A percentile compares a stretch with the other conserved stretches of the same genome.
Evolutionary conservation across 371 early-diverging fungal species (phyloP).

Genomic region (Saksenaea oblongispora): DNA sequence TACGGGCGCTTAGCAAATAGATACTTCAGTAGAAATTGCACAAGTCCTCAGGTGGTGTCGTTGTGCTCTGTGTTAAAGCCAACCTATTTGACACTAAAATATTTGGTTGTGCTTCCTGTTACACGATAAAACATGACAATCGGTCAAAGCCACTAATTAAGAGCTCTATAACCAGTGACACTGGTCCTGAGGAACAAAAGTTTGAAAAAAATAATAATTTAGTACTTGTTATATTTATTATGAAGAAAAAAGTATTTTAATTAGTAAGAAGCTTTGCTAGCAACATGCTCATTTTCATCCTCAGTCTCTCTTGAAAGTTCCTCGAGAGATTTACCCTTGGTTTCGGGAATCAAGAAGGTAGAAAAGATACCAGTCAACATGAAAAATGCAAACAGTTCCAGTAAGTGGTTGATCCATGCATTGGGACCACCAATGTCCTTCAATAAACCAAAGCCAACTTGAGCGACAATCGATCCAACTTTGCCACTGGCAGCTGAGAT

Average conservation of each 20-base stretch:
- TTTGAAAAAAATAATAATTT: background rate
- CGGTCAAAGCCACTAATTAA: too few species aligned
- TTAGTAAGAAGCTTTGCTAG: background rate
- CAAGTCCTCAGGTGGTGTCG: too few species aligned
- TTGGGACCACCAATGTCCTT: conserved; percentile 72
- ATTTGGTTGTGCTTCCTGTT: too few species aligned
- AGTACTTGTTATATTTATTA: too few species aligned
- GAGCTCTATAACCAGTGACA: too few species aligned
- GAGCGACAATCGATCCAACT: conserved; percentile 81
- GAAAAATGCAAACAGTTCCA: conserved; percentile 76
- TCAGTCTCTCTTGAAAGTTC: conserved; percentile 38
- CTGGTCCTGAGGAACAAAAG: too few species aligned
- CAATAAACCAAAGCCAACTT: conserved; percentile 72
- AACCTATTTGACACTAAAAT: too few species aligned
- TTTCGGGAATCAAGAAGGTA: conserved; percentile 56
- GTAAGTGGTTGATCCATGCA: conserved; percentile 64
- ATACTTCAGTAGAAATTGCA: too few species aligned
- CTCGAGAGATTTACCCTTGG: conserved; percentile 50
- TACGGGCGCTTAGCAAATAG: too few species aligned
- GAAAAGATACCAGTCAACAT: conserved; percentile 72
- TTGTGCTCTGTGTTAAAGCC: too few species aligned
- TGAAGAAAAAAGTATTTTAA: too few species aligned
- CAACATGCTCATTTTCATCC: background rate
- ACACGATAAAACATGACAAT: too few species aligned
- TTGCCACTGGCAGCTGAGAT: conserved; percentile 89